A percentile compares a stretch with the other conserved stretches of the same genome.
These are phyloP conservation scores for Cladosporium sp. DNA, from an alignment of 2,329 filamentous ascomycete species.

Conservation along the genomic window DNA sequence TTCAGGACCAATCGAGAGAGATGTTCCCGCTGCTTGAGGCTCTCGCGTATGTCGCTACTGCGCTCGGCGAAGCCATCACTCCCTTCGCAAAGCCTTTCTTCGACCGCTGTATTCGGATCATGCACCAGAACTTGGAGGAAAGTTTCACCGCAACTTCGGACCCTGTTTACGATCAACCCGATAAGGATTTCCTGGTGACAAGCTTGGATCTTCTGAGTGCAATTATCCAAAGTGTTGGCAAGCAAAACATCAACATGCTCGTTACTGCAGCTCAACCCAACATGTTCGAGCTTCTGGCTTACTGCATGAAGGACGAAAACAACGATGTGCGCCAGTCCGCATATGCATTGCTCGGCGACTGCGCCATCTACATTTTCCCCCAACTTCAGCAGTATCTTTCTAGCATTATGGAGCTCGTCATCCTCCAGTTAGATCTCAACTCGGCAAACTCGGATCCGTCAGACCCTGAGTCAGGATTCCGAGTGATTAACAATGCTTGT, in stretches of 20 bases:
- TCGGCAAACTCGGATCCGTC: constrained; percentile 61
- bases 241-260: constrained; percentile 68
- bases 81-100: constrained; percentile 87
- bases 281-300: constrained; percentile 84
- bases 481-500: constrained; percentile 95
- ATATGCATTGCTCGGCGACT: constrained; percentile 91
- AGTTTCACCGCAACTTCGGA: constrained; percentile 65
- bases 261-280: constrained; percentile 71
- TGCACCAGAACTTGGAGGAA: constrained; percentile 85
- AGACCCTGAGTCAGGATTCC: constrained; percentile 80
- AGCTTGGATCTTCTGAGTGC: constrained; percentile 90
- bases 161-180: constrained; percentile 67
- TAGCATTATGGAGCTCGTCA: constrained; percentile 72
- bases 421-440: constrained; percentile 76
- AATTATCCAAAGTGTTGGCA: constrained; percentile 83
- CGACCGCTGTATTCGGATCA: constrained; percentile 80
- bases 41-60: constrained; percentile 86
- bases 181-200: constrained; percentile 96
- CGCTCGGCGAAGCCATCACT: constrained; percentile 75
- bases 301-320: constrained; percentile 86
- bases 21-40: constrained; percentile 95
- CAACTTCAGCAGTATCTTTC: constrained; percentile 72
- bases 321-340: constrained; percentile 95
- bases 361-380: constrained; percentile 84
- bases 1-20: constrained; percentile 84